Percentiles rank a stretch among this genome's conserved stretches.
These are phyloP conservation scores for Triangularia verruculosa DNA, from an alignment of 2,329 filamentous ascomycete genomes.

Conservation along the genomic window DNA sequence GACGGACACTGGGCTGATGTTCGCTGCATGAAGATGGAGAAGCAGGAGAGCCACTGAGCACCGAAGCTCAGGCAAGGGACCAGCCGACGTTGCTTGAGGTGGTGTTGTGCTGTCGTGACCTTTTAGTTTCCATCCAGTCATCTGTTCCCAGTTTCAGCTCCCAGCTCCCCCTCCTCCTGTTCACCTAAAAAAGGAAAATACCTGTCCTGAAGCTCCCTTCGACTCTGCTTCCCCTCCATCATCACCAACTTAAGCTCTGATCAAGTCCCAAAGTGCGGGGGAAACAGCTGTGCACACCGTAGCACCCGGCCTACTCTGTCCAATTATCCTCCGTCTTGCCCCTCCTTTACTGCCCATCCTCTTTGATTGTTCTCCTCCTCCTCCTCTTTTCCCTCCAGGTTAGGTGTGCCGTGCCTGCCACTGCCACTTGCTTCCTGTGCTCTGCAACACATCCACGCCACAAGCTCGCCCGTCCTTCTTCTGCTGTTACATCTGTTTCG, in stretches of 20 bases:
- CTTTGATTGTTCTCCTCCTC: slow-evolving; percentile 6
- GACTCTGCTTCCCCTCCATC: neutral
- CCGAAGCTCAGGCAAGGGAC: neutral
- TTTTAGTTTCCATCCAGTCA: neutral
- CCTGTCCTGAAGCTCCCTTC: neutral
- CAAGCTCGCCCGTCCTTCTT: neutral
- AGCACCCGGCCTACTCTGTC: slow-evolving; percentile 10
- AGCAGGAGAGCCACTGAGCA: neutral
- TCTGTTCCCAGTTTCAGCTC: neutral
- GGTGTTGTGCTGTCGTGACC: neutral
- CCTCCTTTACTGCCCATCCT: neutral
- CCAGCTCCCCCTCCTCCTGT: neutral
- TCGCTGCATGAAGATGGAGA: neutral
- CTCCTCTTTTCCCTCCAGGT: neutral
- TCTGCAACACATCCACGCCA: neutral
- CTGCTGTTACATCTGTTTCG: neutral
- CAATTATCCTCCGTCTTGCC: slow-evolving; percentile 9
- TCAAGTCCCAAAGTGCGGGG: slow-evolving; percentile 17
- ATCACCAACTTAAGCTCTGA: neutral
- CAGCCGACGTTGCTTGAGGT: neutral
- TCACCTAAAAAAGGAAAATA: neutral
- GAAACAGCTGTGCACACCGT: neutral
- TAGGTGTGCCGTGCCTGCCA: slow-evolving; percentile 1
- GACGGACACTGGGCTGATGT: neutral
- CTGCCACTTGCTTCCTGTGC: neutral